Evolutionary conservation across 768 basidiomycete genomes (phyloP), one percentile per base, ranked within the genome.

Genomic region (Mycena rosella): DNA sequence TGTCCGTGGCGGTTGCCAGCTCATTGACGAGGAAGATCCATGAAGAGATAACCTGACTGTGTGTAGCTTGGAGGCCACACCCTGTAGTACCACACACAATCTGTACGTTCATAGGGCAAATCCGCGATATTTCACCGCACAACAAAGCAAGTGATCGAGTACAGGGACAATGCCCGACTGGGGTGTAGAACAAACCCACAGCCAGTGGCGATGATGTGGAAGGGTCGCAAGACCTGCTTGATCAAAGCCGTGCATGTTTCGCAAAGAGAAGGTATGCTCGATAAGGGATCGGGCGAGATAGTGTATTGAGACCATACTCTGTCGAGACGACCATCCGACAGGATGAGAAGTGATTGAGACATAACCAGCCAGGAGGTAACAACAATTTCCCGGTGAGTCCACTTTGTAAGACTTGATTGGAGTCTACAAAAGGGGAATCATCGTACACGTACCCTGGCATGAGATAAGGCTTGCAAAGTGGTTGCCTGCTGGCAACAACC

Each of bases 301-400:
- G 22, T 24, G 13, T 54, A 54, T 54, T 4, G 8, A 3, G 51
- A 53, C 51, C 51, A 53, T 4, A 53, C 20, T 30, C 20, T 3
- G 6, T 30, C 51, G 4, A 53, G 20, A 53, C 34, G 5, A 17
- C 2, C 18, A 18, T 53, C 30, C 15, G 51, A 32, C 51, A 53
- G 32, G 15, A 5, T 34, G 51, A 53, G n/a, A 32, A 53, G 20
- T 30, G 20, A 34, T 4, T 34, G 32, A 53, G 10, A 7, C 5
- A 26, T 53, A n/a, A 34, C 51, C 51, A 20, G 51, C 51, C 51
- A 53, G 32, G 51, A 53, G 32, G 51, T 32, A 34, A 53, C 51
- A 14, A 53, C 34, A 15, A 36, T 36, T 36, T 15, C 34, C 32
- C 11, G 11, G 5, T 34, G 32, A 38, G 38, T 3, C 38, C 38